Conservation (phyloP, 2,329 filamentous ascomycete species). For the Ascochyta viciae-villosae region DNA sequence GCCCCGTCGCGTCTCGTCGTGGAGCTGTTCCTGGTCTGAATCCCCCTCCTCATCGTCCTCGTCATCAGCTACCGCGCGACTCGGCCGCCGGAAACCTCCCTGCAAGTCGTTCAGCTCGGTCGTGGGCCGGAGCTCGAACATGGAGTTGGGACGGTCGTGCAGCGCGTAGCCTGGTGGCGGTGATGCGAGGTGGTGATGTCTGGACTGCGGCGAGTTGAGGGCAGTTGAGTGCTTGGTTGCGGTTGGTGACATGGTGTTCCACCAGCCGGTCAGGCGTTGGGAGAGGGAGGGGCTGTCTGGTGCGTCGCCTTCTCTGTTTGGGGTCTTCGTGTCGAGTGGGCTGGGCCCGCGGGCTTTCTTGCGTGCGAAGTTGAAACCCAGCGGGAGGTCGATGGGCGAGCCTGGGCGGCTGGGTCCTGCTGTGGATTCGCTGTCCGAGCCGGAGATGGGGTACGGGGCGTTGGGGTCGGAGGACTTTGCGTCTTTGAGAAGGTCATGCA, state of each 20-base stretch:
- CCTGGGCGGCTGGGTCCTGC: constrained; percentile 33
- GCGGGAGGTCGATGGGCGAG: constrained; percentile 37
- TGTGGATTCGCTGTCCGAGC: constrained; percentile 42
- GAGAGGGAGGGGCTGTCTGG: constrained; percentile 41
- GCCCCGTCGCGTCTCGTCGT: constrained; percentile 2
- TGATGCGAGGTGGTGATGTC: constrained; percentile 13
- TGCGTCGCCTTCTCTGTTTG: constrained; percentile 3
- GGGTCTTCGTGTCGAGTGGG: constrained; percentile 7
- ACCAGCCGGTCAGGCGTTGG: constrained; percentile 47
- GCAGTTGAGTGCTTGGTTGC: constrained; percentile 16
- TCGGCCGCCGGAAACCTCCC: constrained; percentile 50
- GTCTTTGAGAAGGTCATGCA: constrained; percentile 50
- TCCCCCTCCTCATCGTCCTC: constrained; percentile 17
- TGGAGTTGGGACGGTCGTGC: constrained; percentile 42
- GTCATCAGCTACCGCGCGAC: constrained; percentile 57
- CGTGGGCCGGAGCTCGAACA: constrained; percentile 47
- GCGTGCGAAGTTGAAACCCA: constrained; percentile 39
- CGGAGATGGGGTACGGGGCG: constrained; percentile 31
- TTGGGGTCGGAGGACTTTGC: constrained; percentile 31
- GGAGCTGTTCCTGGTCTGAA: constrained; percentile 4
- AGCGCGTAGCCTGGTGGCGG: constrained; percentile 21
- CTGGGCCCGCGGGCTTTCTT: constrained; percentile 24
- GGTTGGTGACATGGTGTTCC: constrained; percentile 39
- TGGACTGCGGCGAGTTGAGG: constrained; percentile 7
- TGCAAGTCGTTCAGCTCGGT: constrained; percentile 30